Evolutionary conservation across 2,329 filamentous ascomycete genomes (phyloP).

Genomic region (Colletotrichum sidae): DNA sequence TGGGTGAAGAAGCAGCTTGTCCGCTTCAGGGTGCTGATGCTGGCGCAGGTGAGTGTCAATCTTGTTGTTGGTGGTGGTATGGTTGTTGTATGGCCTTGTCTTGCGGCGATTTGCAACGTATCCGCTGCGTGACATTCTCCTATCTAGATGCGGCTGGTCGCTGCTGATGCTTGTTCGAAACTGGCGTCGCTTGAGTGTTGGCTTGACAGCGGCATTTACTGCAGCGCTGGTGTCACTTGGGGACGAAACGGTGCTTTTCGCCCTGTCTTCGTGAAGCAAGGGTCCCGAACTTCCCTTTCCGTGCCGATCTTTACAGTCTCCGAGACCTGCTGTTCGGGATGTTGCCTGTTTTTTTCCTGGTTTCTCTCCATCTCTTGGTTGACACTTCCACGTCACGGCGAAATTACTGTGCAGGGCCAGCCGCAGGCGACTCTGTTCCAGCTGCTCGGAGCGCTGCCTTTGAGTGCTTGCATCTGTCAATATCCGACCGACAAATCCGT

Average conservation of each 20-base stretch:
- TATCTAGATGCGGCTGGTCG: not conserved
- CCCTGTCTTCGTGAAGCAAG: slow-evolving; percentile 26
- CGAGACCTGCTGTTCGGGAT: slow-evolving; percentile 20
- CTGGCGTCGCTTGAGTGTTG: slow-evolving; percentile 10
- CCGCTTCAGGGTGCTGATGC: too few species aligned
- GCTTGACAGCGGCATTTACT: slow-evolving; percentile 30
- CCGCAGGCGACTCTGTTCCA: slow-evolving; percentile 8
- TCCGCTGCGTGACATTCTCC: not conserved
- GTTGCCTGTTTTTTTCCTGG: slow-evolving; percentile 27
- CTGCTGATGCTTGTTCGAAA: slow-evolving; percentile 19
- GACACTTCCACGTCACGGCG: too few species aligned
- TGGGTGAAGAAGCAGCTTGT: too few species aligned
- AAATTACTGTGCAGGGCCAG: not conserved
- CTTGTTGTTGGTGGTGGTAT: too few species aligned
- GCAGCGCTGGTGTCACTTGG: slow-evolving; percentile 22
- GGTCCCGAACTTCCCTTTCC: slow-evolving; percentile 6
- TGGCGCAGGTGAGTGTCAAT: too few species aligned
- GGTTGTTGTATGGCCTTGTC: slow-evolving; percentile 7
- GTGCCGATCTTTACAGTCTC: slow-evolving; percentile 26
- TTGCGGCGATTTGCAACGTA: slow-evolving; percentile 23
- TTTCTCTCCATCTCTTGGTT: too few species aligned
- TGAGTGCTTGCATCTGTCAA: slow-evolving; percentile 32
- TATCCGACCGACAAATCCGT: not conserved
- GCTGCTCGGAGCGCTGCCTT: slow-evolving; percentile 11
- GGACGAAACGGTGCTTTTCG: slow-evolving; percentile 31